phyloP scores from a whole-genome alignment of 2,329 filamentous ascomycete genomes.

The Chaetomiaceae sp. region DNA sequence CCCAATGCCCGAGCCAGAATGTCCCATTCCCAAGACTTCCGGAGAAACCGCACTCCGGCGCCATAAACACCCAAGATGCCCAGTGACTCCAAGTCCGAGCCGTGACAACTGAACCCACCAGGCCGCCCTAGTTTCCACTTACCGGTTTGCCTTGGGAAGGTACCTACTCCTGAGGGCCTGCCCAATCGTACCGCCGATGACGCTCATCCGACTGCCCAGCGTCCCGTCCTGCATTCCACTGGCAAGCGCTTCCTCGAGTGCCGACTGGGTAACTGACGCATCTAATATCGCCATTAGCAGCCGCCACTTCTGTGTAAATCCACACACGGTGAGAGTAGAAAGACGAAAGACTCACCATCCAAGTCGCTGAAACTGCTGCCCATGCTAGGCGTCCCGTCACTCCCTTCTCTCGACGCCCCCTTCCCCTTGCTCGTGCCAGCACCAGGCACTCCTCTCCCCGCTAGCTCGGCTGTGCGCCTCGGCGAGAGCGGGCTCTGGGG shows the following conservation, averaged over 20 bases:
- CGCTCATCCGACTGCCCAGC: slow-evolving; percentile 59
- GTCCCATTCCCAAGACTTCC: too few species aligned
- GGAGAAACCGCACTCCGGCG: too few species aligned
- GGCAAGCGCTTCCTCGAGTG: slow-evolving; percentile 69
- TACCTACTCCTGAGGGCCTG: slow-evolving; percentile 60
- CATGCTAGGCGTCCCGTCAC: slow-evolving; percentile 72
- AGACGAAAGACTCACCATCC: slow-evolving; percentile 49
- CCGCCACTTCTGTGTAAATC: too few species aligned
- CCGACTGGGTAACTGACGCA: slow-evolving; percentile 73
- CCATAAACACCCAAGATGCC: too few species aligned
- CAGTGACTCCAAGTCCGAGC: too few species aligned
- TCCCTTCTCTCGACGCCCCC: slow-evolving; percentile 53
- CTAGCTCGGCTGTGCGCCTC: slow-evolving; percentile 52
- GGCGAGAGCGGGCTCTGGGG: slow-evolving; percentile 47
- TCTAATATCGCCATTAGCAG: slow-evolving; percentile 41
- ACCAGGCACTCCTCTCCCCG: slow-evolving; percentile 43
- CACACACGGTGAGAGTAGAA: neutral
- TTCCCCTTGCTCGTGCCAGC: slow-evolving; percentile 44
- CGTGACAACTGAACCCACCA: too few species aligned
- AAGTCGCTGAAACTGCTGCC: slow-evolving; percentile 83
- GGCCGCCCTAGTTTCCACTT: too few species aligned
- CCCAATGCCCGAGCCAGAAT: too few species aligned
- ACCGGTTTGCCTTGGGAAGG: slow-evolving; percentile 30
- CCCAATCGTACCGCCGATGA: slow-evolving; percentile 59
- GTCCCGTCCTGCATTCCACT: slow-evolving; percentile 62